A percentile compares a stretch with the other conserved stretches of the same genome.
These are phyloP conservation scores for Planoprotostelium fungivorum DNA, from an alignment of 78 protist species.

Conservation along the genomic window DNA sequence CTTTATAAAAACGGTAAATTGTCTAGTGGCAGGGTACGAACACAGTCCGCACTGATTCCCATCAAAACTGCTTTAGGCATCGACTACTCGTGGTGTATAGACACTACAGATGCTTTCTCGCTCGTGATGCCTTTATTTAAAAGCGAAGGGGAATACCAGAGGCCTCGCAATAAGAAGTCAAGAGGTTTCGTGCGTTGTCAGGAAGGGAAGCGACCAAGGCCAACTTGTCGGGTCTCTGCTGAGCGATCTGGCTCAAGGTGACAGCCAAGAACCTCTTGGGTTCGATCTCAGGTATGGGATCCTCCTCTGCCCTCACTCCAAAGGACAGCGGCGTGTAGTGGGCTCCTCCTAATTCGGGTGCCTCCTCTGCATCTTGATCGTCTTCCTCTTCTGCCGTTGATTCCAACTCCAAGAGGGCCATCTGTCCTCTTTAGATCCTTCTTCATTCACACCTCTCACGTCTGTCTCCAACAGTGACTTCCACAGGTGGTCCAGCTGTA, in stretches of 20 bases:
- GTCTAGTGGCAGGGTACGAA: too few relatives aligned
- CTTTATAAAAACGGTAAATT: too few relatives aligned
- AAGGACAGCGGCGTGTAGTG: not conserved
- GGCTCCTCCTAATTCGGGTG: not conserved
- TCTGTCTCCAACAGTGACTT: not conserved
- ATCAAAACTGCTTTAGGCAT: too few relatives aligned
- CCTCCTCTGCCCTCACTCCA: not conserved
- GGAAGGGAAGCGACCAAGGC: not conserved
- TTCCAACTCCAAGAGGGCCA: not conserved
- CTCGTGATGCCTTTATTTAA: too few relatives aligned
- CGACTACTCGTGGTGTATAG: too few relatives aligned
- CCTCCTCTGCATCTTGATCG: not conserved
- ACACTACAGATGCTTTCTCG: too few relatives aligned
- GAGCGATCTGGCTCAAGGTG: not conserved
- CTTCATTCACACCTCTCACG: not conserved
- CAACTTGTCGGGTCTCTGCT: not conserved
- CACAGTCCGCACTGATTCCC: too few relatives aligned
- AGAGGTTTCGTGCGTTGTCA: not conserved
- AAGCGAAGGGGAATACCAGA: not conserved
- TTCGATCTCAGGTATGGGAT: not conserved
- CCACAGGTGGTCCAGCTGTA: not conserved
- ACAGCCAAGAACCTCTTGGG: not conserved
- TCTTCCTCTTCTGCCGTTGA: not conserved
- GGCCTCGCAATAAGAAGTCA: not conserved
- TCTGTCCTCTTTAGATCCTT: not conserved